These are phyloP conservation scores for Tylopilus subfusipes DNA, from an alignment of 768 basidiomycete genomes.

Conservation along the genomic window DNA sequence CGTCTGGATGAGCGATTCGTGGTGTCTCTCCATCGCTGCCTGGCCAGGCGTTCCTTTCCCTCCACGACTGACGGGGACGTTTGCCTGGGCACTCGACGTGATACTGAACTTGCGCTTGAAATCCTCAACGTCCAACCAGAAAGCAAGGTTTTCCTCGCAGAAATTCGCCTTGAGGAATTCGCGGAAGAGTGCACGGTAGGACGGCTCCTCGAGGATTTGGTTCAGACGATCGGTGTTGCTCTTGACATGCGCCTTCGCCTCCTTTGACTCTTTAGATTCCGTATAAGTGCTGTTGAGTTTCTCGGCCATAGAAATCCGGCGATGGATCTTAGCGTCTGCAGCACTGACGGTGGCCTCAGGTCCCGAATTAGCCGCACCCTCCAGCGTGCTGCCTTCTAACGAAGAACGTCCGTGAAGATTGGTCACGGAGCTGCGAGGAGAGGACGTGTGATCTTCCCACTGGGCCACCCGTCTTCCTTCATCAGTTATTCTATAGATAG, in stretches of 20 bases:
- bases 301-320: constrained; percentile 75
- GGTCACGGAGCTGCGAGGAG: constrained; percentile 63
- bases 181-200: constrained; percentile 84
- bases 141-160: constrained; percentile 96
- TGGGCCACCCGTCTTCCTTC: constrained; percentile 83
- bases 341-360: constrained; percentile 30
- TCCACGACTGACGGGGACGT: constrained; percentile 37
- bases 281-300: constrained; percentile 53
- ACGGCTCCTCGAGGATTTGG: constrained; percentile 91
- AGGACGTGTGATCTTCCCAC: constrained; percentile 63
- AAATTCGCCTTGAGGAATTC: constrained; percentile 93
- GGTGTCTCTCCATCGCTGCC: constrained; percentile 94
- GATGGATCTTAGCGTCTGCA: constrained; percentile 66
- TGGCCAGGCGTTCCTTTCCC: constrained; percentile 63
- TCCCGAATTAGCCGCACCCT: constrained; percentile 22
- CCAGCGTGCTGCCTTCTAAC: constrained; percentile 39
- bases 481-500: constrained; percentile 91
- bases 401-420: constrained; percentile 64
- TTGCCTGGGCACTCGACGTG: constrained; percentile 85
- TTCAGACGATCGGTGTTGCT: constrained; percentile 89
- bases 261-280: constrained; percentile 46
- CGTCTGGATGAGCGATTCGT: constrained; percentile 90
- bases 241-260: constrained; percentile 60
- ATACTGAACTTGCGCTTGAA: constrained; percentile 96
- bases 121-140: constrained; percentile 96